Evolutionary conservation across 768 basidiomycete species (phyloP), one percentile per base, ranked within the genome.

Genomic region (Infundibulicybe gibba): DNA sequence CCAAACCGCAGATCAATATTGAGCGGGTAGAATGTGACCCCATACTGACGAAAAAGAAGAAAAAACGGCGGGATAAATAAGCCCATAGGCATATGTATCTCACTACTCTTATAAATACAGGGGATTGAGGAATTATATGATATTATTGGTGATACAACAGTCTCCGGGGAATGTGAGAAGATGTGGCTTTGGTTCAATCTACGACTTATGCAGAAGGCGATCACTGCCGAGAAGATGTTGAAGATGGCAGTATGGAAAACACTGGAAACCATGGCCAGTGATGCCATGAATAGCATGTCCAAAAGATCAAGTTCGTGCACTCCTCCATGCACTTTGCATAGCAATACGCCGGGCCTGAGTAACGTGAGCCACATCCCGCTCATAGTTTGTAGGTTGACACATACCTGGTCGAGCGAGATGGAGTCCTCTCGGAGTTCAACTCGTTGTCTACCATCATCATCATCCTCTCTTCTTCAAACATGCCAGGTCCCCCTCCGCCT

Each of bases 361-460:
- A 40, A 11, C 50, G 25, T 50, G 16, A 19, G 57, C 37, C 44
- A 34, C 3, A 42, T 53, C 33, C 49, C 47, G 10, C 43, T 13
- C 17, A 40, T 31, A 47, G 20, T 30, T 8, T n/a, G 31, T 4
- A 14, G 32, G 19, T 15, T 48, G 32, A 39, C 15, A 63, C 75
- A 20, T 54, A 92, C 93, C 79, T 97, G 95, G 54, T 98, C 95
- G 49, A 97, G 73, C 11, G 90, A 86, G 62, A 99, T 97, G 25
- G 85, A 83, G 56, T 85, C 89, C 59, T 92, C 89, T 54, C 76
- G 71, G 52, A 95, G 69, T 57, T 87, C 85, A 17, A 97, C 80
- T 52, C 71, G 80, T 63, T 93, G 88, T 55, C 74, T 74, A 14
- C 81, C 79, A 43, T 78, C 71, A 0, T 77, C 75, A 1, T 83